Conservation (phyloP, 2,329 filamentous ascomycete species). For the Fonsecaea pugnacius region DNA sequence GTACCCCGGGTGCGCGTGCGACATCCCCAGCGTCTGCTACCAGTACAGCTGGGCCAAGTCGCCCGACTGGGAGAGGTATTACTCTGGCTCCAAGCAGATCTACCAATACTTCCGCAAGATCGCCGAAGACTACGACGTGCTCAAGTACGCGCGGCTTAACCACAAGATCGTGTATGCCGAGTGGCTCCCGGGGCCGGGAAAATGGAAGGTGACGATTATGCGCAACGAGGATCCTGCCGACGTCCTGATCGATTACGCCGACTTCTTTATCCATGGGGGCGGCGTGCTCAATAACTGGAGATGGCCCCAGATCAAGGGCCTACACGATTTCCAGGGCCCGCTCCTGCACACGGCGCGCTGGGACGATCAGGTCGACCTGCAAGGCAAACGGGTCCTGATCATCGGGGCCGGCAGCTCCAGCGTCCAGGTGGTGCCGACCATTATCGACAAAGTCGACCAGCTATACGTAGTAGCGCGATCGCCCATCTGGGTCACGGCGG, state of each 20-base stretch:
- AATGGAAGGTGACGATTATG: neutral
- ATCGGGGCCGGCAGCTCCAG: slow-evolving; percentile 62
- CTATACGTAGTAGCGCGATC: slow-evolving; percentile 36
- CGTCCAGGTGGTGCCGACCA: slow-evolving; percentile 58
- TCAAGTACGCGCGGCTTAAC: slow-evolving; percentile 36
- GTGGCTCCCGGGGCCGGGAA: neutral
- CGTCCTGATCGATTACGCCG: neutral
- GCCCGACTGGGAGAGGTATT: slow-evolving; percentile 35
- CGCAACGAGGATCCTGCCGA: neutral
- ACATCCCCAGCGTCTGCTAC: slow-evolving; percentile 41
- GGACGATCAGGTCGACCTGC: slow-evolving; percentile 56
- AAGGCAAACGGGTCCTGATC: slow-evolving; percentile 56
- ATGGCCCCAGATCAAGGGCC: slow-evolving; percentile 59
- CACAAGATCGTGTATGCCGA: slow-evolving; percentile 38
- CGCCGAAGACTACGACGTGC: slow-evolving; percentile 36
- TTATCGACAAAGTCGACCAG: slow-evolving; percentile 44
- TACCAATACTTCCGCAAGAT: slow-evolving; percentile 38
- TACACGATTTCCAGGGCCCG: slow-evolving; percentile 57
- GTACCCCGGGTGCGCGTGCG: slow-evolving; percentile 44
- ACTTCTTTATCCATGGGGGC: neutral
- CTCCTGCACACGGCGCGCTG: slow-evolving; percentile 63
- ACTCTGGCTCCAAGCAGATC: slow-evolving; percentile 38
- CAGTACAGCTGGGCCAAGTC: slow-evolving; percentile 46
- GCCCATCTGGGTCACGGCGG: slow-evolving; percentile 33
- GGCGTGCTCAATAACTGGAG: slow-evolving; percentile 48